Base-by-base conservation (phyloP, 2,329 filamentous ascomycete species). In the Dactylellina sp. region DNA sequence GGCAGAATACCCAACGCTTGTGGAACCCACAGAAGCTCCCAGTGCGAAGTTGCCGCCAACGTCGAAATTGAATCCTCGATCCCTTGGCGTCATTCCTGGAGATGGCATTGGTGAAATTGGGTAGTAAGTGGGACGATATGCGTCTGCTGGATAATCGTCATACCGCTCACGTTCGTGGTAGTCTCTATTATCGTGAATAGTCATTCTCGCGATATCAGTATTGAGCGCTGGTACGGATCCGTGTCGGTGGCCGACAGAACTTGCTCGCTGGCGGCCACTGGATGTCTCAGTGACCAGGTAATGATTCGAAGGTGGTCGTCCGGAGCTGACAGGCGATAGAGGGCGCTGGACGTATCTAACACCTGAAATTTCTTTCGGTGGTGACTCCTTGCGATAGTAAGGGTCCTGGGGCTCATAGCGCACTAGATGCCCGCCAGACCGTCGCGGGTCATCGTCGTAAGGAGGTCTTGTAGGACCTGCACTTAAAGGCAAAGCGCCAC, bases 331-430 rank as follows among this genome's bases (percentile, higher is more conserved):
- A 1, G 68, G 68, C 1, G 68, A 72, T 22, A 47, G 68, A 2
- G 68, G 68, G 18, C 68, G 68, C 60, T 64, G 68, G 39, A 72
- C 68, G 20, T 72, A 72, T 65, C 68, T 57, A 5, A 72, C 68
- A n/a, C 68, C 68, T 5, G 68, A 22, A 14, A 72, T 59, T 16
- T 72, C 68, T 14, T 61, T 60, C 5, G 68, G 60, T 2, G 60
- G 68, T 14, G 68, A 64, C 9, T 65, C 68, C 11, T 46, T 60
- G 20, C 53, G 68, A 37, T 62, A 25, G 16, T 55, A 32, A 3
- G 11, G 40, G 20, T 64, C 60, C 7, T 62, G 46, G n/a, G 62
- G 49, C 11, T 71, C 66, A 28, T 72, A 72, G 16, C 68, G 68
- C 40, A 72, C 68, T 1, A 72, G 22, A n/a, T 72, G 68, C 22